Conservation (phyloP, 805 yeast genomes). For the Barnettozyma botsteinii region DNA sequence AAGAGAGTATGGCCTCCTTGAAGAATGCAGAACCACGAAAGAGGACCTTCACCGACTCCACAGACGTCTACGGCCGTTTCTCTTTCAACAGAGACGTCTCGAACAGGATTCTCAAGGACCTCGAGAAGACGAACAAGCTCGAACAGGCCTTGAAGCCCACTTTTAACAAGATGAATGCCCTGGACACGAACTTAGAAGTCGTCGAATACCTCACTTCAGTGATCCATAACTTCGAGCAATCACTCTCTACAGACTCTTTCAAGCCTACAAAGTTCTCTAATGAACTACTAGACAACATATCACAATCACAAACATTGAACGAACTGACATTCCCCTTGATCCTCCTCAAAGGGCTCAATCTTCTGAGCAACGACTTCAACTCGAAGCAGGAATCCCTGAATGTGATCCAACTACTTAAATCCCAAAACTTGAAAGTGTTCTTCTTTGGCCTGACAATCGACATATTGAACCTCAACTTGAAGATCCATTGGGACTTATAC, state of each 20-base stretch:
- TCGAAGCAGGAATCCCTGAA: neutral
- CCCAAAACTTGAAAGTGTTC: constrained; percentile 24
- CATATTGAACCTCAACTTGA: constrained; percentile 33
- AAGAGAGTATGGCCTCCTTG: neutral
- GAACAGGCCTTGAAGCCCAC: neutral
- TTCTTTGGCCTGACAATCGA: constrained; percentile 33
- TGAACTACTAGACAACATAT: too few species aligned
- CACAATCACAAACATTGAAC: neutral
- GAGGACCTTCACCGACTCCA: too few species aligned
- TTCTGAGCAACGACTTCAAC: neutral
- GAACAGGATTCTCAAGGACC: constrained; percentile 1
- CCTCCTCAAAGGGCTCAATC: neutral
- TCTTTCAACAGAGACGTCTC: constrained; percentile 1
- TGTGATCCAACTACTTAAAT: neutral
- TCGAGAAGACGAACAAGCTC: constrained; percentile 6
- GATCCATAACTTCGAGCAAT: neutral
- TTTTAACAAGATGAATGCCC: neutral
- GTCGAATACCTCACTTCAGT: neutral
- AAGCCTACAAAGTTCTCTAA: neutral
- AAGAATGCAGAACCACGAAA: neutral
- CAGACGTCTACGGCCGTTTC: too few species aligned
- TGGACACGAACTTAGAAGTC: neutral
- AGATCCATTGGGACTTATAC: constrained; percentile 33
- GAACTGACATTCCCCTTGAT: constrained; percentile 4
- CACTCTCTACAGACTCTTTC: neutral